Evolutionary conservation across 345 rosid species (phyloP), one percentile per base, ranked within the genome.

Genomic region (Aethionema arabicum): DNA sequence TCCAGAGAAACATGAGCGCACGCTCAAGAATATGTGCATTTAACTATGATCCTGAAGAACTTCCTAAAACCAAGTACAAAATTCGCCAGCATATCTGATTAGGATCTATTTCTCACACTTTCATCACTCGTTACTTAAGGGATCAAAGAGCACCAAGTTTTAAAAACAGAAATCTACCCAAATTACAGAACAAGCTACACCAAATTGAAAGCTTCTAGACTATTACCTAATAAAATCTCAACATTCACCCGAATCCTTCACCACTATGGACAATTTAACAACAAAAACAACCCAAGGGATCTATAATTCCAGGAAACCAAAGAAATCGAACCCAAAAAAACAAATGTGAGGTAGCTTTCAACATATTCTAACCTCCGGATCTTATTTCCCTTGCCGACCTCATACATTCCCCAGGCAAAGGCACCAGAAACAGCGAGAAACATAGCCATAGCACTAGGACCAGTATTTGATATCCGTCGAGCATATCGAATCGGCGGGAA

Each of bases 341-440:
- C 54, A 43, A 61, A 55, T 21, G 30, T 5, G 36, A 39, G 21
- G 7, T 15, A 62, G n/a, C 2, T 44, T 27, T 56, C 7, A 53
- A 5, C n/a, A 27, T 14, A 1, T 46, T 13, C 5, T 72, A 11
- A 90, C 99, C 97, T 84, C 66, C 99, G 97, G 74, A 84, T 74
- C 82, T 87, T 90, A 79, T 93, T 93, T 37, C 99, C 99, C 77
- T 90, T 66, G 11, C 97, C 99, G 13, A 93, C 99, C 83, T 90
- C 90, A 63, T 93, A 90, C 96, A 93, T 87, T n/a, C 99, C 99
- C 72, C 85, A 93, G 30, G 90, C 83, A 86, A 93, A 89, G 35
- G 82, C 85, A 46, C 97, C 97, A 10, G 89, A 80, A 32, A 91
- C 72, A 7, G 91, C 68, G 31, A 93, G 84, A 56, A 93, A 90